phyloP scores from a whole-genome alignment of 805 yeast genomes.

The Yamadazyma takamatsuzukensis region DNA sequence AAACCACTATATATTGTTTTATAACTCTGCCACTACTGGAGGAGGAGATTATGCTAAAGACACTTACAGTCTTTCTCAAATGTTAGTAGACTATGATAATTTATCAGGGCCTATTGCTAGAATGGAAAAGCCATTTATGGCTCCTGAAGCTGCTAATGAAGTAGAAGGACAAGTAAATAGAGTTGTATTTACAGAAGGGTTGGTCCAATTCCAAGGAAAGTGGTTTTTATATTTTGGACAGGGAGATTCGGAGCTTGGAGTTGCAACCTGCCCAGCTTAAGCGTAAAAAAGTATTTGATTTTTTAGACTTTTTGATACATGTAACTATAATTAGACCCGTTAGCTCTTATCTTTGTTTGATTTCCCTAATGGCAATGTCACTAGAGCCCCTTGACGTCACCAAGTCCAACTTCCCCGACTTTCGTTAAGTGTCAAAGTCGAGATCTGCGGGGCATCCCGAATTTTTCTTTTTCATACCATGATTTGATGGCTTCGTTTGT shows the following conservation, averaged over 20 bases:
- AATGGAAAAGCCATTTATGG: conserved; percentile 31
- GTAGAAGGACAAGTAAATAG: conserved; percentile 36
- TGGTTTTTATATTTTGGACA: conserved; percentile 44
- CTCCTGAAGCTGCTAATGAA: conserved; percentile 33
- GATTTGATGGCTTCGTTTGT: conserved; percentile 13
- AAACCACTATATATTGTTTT: conserved; percentile 35
- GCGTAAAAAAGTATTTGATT: too few relatives aligned
- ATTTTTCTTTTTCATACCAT: background rate
- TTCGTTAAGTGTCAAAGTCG: too few relatives aligned
- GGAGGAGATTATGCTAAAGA: conserved; percentile 24
- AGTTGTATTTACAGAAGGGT: conserved; percentile 42
- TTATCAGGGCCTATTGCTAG: conserved; percentile 37
- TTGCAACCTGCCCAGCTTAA: too few relatives aligned
- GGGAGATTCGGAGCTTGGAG: conserved; percentile 41
- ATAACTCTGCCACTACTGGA: conserved; percentile 38
- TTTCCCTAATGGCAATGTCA: too few relatives aligned
- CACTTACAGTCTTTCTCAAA: conserved; percentile 35
- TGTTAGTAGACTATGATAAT: conserved; percentile 39
- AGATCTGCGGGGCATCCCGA: background rate
- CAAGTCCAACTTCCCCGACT: too few relatives aligned
- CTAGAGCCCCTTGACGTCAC: too few relatives aligned
- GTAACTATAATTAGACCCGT: too few relatives aligned
- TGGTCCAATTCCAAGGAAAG: conserved; percentile 38
- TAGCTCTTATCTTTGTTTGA: too few relatives aligned
- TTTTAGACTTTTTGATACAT: too few relatives aligned